These are phyloP conservation scores for Noccaea bulbosa DNA, from an alignment of 345 rosid genomes.

Conservation along the genomic window DNA sequence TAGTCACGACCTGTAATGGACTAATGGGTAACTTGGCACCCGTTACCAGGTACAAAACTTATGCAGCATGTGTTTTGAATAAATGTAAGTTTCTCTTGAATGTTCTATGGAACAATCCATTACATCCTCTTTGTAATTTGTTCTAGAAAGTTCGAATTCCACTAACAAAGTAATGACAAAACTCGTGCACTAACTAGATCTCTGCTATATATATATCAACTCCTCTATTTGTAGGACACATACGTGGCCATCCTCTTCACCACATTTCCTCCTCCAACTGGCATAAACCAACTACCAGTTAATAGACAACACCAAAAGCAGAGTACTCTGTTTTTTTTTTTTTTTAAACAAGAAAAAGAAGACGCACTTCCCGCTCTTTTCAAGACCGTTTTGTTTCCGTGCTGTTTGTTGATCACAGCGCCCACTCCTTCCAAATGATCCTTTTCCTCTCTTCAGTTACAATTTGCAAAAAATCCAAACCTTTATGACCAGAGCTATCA, in stretches of 20 bases:
- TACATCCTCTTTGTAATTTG: background rate
- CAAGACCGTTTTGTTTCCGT: background rate
- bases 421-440: slow-evolving; percentile 7
- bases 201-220: background rate
- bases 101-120: slow-evolving; percentile 41
- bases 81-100: slow-evolving; percentile 31
- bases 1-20: too few species aligned
- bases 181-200: background rate
- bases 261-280: slow-evolving; percentile 29
- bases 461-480: background rate
- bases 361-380: slow-evolving; percentile 30
- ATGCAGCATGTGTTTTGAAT: background rate
- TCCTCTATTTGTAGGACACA: slow-evolving; percentile 1
- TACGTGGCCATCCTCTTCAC: slow-evolving; percentile 32
- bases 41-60: too few species aligned
- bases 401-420: too few species aligned
- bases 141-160: slow-evolving; percentile 54
- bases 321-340: slow-evolving; percentile 22
- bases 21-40: too few species aligned
- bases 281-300: slow-evolving; percentile 19
- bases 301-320: background rate
- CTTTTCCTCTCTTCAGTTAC: background rate
- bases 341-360: background rate
- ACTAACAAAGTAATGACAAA: slow-evolving; percentile 1
- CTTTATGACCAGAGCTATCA: background rate